These are phyloP conservation scores for Piper betle DNA, from an alignment of 164 flowering plant genomes.

Conservation along the genomic window DNA sequence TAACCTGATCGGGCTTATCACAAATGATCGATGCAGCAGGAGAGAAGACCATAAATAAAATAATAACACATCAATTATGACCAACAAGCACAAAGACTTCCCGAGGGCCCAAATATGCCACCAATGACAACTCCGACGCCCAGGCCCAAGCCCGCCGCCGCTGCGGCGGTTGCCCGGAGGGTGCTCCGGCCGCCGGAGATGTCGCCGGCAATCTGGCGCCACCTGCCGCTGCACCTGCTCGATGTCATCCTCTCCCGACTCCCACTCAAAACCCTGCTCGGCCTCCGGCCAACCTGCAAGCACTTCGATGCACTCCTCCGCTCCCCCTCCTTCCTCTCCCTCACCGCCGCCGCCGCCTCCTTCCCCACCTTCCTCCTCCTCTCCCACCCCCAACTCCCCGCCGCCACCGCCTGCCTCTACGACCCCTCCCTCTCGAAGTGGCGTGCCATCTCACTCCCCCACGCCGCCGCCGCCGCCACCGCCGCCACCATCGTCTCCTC, in stretches of 20 bases:
- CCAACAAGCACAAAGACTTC: too few species aligned
- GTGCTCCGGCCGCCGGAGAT: conserved; percentile 17
- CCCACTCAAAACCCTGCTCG: conserved; percentile 36
- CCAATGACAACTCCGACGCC: too few species aligned
- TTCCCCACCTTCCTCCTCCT: conserved; percentile 51
- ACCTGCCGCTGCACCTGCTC: conserved; percentile 41
- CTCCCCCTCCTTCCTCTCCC: conserved; percentile 43
- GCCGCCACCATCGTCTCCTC: conserved; percentile 26
- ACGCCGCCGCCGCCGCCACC: conserved; percentile 13
- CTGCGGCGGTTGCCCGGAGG: too few species aligned
- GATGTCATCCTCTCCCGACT: conserved; percentile 47
- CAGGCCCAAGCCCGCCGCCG: neutral
- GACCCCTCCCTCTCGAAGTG: conserved; percentile 30
- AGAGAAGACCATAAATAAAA: too few species aligned
- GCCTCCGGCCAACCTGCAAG: conserved; percentile 53
- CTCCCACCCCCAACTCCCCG: conserved; percentile 45
- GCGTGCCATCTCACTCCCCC: conserved; percentile 25
- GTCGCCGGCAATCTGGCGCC: conserved; percentile 61
- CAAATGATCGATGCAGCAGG: too few species aligned
- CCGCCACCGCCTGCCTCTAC: conserved; percentile 23
- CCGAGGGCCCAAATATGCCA: too few species aligned
- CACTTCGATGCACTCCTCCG: conserved; percentile 44
- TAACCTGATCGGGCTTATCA: too few species aligned
- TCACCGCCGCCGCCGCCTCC: conserved; percentile 16
- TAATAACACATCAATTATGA: too few species aligned